phyloP scores from a whole-genome alignment of 192 early-diverging fungal genomes.

The Backusella liffmaniae region DNA sequence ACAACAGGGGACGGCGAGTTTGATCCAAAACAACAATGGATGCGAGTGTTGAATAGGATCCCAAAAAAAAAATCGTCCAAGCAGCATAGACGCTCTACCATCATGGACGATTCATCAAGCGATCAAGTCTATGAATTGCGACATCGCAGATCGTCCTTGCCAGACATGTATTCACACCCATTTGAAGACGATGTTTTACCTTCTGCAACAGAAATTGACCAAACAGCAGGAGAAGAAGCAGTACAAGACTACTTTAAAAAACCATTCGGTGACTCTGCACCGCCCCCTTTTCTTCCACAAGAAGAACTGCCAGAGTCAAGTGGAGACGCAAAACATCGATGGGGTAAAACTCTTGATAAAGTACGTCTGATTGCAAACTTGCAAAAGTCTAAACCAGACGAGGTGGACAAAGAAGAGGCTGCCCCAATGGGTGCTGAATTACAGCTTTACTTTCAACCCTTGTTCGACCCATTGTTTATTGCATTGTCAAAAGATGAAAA shows the following conservation, averaged over 20 bases:
- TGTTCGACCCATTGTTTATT: slow-evolving; percentile 27
- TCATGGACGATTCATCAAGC: not conserved
- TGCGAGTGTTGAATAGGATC: not conserved
- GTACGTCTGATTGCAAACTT: slow-evolving; percentile 22
- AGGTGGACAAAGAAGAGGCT: not conserved
- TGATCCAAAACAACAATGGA: not conserved
- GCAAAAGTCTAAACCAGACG: not conserved
- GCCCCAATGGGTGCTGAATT: not conserved
- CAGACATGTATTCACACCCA: not conserved
- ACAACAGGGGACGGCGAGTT: not conserved
- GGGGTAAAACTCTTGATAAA: slow-evolving; percentile 35
- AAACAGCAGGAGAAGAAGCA: not conserved
- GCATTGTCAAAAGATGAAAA: slow-evolving; percentile 24
- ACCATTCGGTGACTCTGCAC: not conserved
- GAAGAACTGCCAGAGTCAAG: not conserved
- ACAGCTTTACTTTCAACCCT: slow-evolving; percentile 23
- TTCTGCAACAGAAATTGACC: slow-evolving; percentile 7
- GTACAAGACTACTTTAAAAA: not conserved
- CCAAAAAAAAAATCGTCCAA: not conserved
- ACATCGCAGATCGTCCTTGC: not conserved
- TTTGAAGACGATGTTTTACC: slow-evolving; percentile 25
- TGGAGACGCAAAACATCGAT: slow-evolving; percentile 17
- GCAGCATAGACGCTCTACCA: not conserved
- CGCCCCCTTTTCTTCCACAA: not conserved
- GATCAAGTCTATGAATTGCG: not conserved